Conservation (phyloP, 805 yeast genomes). For the Monosporozyma siamensis region DNA sequence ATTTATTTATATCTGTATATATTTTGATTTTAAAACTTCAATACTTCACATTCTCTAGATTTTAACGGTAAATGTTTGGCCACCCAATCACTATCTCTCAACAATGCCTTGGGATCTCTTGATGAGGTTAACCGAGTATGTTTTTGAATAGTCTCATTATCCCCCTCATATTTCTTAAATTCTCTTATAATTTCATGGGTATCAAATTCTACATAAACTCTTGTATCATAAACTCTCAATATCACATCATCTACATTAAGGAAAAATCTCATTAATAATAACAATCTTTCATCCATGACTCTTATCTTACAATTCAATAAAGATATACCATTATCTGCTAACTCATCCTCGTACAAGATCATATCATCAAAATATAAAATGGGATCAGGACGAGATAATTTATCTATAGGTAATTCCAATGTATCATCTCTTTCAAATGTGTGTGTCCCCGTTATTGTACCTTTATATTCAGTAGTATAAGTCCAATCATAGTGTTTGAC, state of each 20-base stretch:
- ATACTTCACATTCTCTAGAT: slow-evolving; percentile 29
- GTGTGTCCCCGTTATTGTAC: slow-evolving; percentile 32
- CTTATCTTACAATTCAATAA: slow-evolving; percentile 69
- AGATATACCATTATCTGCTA: slow-evolving; percentile 92
- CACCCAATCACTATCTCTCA: slow-evolving; percentile 86
- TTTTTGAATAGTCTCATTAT: slow-evolving; percentile 34
- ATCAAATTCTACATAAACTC: slow-evolving; percentile 62
- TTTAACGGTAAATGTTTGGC: slow-evolving; percentile 46
- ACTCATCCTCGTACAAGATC: slow-evolving; percentile 84
- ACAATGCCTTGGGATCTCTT: slow-evolving; percentile 53
- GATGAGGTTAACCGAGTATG: slow-evolving; percentile 17
- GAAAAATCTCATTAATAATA: slow-evolving; percentile 69
- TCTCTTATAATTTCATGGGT: slow-evolving; percentile 62
- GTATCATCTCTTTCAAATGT: slow-evolving; percentile 25
- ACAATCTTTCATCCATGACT: slow-evolving; percentile 75
- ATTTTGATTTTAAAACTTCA: slow-evolving; percentile 10
- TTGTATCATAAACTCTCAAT: slow-evolving; percentile 73
- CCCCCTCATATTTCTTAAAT: slow-evolving; percentile 58
- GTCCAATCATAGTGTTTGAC: slow-evolving; percentile 95
- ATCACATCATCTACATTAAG: slow-evolving; percentile 85
- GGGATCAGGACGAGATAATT: slow-evolving; percentile 67
- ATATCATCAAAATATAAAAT: slow-evolving; percentile 84
- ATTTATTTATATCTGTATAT: slow-evolving; percentile 1
- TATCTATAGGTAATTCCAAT: slow-evolving; percentile 54
- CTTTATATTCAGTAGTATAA: slow-evolving; percentile 71